Conservation (phyloP, 73 alveolate genomes). For the Paramecium primaurelia region DNA sequence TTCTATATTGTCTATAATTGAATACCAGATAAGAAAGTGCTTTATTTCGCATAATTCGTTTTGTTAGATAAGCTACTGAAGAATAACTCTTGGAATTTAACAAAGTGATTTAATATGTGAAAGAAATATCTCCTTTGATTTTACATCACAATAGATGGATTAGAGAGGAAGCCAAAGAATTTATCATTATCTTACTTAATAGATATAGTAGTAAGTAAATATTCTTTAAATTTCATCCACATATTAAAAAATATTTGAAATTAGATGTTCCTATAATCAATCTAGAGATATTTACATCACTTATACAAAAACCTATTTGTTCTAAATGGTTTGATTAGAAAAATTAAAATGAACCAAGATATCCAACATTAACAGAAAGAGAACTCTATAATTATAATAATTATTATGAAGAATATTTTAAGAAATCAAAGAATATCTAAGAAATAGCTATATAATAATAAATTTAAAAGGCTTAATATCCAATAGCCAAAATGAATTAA, state of each 20-base stretch:
- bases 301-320: background rate
- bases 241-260: background rate
- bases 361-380: background rate
- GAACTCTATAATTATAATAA: background rate
- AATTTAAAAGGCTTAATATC: background rate
- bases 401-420: background rate
- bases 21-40: background rate
- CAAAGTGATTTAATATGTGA: background rate
- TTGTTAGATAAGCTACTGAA: background rate
- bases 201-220: background rate
- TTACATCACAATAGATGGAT: conserved; percentile 14
- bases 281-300: background rate
- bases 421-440: background rate
- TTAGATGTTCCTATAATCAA: background rate
- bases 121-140: background rate
- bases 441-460: background rate
- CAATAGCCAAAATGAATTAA: background rate
- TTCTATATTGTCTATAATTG: background rate
- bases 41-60: background rate
- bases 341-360: background rate
- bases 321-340: background rate
- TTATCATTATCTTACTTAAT: background rate
- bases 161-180: background rate
- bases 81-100: background rate
- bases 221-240: background rate